A percentile compares a stretch with the other conserved stretches of the same genome.
Conservation (phyloP, 805 yeast genomes). For the Wickerhamomyces subpelliculosus region DNA sequence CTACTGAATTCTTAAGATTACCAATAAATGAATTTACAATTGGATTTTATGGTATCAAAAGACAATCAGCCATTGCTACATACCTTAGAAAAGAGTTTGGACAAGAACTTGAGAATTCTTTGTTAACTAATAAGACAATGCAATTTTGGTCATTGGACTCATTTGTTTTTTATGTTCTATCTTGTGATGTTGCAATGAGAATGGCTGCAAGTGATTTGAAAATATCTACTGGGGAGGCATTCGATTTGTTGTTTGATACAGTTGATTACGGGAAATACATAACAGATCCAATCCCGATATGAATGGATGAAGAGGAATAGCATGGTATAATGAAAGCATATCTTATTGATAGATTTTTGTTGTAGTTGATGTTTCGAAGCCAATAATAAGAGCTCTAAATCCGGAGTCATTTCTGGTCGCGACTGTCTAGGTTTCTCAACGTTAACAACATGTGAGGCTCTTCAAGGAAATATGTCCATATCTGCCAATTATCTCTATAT, state of each 20-base stretch:
- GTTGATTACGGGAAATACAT: conserved; percentile 37
- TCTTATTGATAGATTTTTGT: too few relatives aligned
- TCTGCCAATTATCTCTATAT: too few relatives aligned
- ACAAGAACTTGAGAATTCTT: conserved; percentile 22
- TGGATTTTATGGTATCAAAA: conserved; percentile 55
- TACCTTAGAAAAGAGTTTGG: conserved; percentile 30
- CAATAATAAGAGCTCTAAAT: too few relatives aligned
- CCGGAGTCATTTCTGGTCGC: too few relatives aligned
- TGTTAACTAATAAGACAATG: conserved; percentile 35
- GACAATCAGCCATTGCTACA: conserved; percentile 46
- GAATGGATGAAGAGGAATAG: too few relatives aligned
- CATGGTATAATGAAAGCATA: too few relatives aligned
- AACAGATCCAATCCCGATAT: conserved; percentile 15
- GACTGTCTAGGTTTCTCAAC: too few relatives aligned
- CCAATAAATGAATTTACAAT: conserved; percentile 40
- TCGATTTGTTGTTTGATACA: conserved; percentile 39
- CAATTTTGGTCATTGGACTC: conserved; percentile 55
- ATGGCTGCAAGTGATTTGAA: conserved; percentile 41
- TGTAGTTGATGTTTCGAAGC: too few relatives aligned
- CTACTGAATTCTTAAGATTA: conserved; percentile 30
- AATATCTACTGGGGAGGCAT: conserved; percentile 35
- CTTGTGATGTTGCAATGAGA: conserved; percentile 53
- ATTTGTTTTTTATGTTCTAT: conserved; percentile 51
- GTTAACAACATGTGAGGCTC: too few relatives aligned
- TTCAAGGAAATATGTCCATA: too few relatives aligned